Evolutionary conservation across 2,329 filamentous ascomycete species (phyloP).

Genomic region (Fusarium irregulare): DNA sequence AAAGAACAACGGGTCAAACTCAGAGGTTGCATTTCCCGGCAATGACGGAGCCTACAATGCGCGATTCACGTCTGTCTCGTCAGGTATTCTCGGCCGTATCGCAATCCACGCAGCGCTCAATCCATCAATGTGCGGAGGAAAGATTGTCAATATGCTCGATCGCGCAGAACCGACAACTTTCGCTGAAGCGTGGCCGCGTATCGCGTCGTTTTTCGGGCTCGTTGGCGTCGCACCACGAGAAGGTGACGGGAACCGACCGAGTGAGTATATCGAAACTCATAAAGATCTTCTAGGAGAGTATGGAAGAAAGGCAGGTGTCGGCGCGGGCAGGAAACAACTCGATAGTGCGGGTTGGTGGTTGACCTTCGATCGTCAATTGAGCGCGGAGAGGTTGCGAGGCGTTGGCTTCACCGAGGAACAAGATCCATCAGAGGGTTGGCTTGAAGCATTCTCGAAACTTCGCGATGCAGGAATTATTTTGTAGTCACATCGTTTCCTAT

Average conservation of each 20-base stretch:
- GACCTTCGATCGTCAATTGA: constrained; percentile 61
- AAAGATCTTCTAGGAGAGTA: constrained; percentile 8
- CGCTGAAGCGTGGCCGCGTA: constrained; percentile 9
- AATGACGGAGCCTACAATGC: constrained; percentile 40
- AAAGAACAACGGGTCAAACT: constrained; percentile 41
- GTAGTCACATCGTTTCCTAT: background rate
- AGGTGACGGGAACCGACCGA: background rate
- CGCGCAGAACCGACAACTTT: constrained; percentile 43
- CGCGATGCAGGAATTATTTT: constrained; percentile 8
- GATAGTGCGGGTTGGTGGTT: constrained; percentile 60
- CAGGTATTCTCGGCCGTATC: constrained; percentile 46
- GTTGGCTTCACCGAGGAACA: constrained; percentile 55
- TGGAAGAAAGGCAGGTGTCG: constrained; percentile 49
- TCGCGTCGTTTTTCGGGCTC: constrained; percentile 5
- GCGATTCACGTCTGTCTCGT: constrained; percentile 50
- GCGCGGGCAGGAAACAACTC: constrained; percentile 52
- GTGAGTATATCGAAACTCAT: constrained; percentile 1
- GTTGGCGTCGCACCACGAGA: background rate
- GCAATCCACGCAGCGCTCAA: constrained; percentile 48
- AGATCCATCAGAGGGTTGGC: constrained; percentile 47
- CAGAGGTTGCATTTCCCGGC: constrained; percentile 48
- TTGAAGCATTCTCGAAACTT: constrained; percentile 3
- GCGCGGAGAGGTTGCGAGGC: constrained; percentile 53
- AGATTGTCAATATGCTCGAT: constrained; percentile 51
- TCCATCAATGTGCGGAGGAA: constrained; percentile 43